Percentiles rank a stretch among this genome's conserved stretches.
phyloP scores from a whole-genome alignment of 768 basidiomycete genomes.

The Macrolepiota dolichaula region DNA sequence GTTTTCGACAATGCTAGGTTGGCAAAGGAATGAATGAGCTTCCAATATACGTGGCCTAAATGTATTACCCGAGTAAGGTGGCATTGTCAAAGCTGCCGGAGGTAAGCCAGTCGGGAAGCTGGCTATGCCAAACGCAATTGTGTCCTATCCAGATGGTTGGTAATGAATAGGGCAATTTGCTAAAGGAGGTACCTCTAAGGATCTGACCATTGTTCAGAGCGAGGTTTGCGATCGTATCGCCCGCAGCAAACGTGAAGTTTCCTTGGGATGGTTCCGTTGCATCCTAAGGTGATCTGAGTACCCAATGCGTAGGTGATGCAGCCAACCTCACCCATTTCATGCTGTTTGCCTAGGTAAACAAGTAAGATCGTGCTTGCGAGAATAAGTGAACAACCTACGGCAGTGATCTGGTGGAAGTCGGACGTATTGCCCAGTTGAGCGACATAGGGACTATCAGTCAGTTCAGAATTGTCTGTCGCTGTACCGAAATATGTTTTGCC shows the following conservation, averaged over 20 bases:
- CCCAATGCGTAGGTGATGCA: background rate
- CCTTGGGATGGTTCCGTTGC: slow-evolving; percentile 50
- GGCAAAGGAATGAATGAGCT: background rate
- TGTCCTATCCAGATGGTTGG: slow-evolving; percentile 27
- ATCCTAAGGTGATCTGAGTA: slow-evolving; percentile 25
- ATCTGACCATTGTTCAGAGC: slow-evolving; percentile 45
- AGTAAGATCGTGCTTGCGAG: background rate
- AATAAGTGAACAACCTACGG: slow-evolving; percentile 22
- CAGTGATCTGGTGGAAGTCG: slow-evolving; percentile 43
- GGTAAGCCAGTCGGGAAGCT: slow-evolving; percentile 51
- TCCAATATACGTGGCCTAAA: background rate
- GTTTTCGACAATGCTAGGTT: slow-evolving; percentile 37
- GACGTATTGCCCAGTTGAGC: slow-evolving; percentile 32
- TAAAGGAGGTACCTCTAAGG: slow-evolving; percentile 31
- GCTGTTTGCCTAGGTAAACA: slow-evolving; percentile 31
- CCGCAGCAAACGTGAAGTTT: slow-evolving; percentile 43
- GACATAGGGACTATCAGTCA: slow-evolving; percentile 37
- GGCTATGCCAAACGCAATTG: slow-evolving; percentile 50
- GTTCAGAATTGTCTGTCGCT: slow-evolving; percentile 44
- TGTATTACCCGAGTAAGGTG: slow-evolving; percentile 14
- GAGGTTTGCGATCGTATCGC: slow-evolving; percentile 42
- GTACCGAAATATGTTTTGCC: slow-evolving; percentile 49
- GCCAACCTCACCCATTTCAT: slow-evolving; percentile 42
- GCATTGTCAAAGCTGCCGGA: slow-evolving; percentile 27
- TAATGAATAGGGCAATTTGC: background rate